A percentile compares a stretch with the other conserved stretches of the same genome.
These are phyloP conservation scores for Ceratocystiopsis minuta DNA, from an alignment of 2,329 filamentous ascomycete genomes.

Conservation along the genomic window DNA sequence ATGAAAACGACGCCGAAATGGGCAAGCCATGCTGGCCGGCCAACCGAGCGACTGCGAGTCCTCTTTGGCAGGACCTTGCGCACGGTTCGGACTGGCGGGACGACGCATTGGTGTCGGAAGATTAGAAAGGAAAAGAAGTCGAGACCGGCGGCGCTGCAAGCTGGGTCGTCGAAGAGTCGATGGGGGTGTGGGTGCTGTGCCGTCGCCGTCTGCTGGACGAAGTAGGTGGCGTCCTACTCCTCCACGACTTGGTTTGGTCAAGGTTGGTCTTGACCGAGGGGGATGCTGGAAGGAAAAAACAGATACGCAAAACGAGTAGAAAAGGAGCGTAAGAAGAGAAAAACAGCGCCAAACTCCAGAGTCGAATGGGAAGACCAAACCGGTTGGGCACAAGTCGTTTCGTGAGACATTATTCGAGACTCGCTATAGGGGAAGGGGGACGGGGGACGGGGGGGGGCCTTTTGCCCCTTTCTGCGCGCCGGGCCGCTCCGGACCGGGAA, in stretches of 20 bases:
- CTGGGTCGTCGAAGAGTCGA: too few species aligned
- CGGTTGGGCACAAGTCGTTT: constrained; percentile 11
- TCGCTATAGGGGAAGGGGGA: constrained; percentile 7
- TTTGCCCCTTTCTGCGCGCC: too few species aligned
- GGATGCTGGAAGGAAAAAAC: not conserved
- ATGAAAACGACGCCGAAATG: too few species aligned
- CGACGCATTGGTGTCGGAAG: not conserved
- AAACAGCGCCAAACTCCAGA: constrained; percentile 13
- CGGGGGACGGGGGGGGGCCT: not conserved
- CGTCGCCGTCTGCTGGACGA: not conserved
- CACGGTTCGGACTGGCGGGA: too few species aligned
- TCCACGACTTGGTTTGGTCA: too few species aligned
- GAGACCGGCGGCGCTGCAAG: too few species aligned
- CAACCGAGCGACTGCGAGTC: too few species aligned
- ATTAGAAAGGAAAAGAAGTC: not conserved
- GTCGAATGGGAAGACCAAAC: constrained; percentile 11
- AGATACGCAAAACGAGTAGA: not conserved
- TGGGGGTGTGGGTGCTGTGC: not conserved
- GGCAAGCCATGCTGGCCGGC: too few species aligned
- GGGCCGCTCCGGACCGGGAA: not conserved
- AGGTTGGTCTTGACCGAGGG: not conserved
- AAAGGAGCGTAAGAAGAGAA: not conserved
- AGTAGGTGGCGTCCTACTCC: too few species aligned
- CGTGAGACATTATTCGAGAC: constrained; percentile 16
- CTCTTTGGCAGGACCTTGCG: too few species aligned